Base-by-base conservation (phyloP, 1,139 yeast species). In the Geotrichum aggregatum region DNA sequence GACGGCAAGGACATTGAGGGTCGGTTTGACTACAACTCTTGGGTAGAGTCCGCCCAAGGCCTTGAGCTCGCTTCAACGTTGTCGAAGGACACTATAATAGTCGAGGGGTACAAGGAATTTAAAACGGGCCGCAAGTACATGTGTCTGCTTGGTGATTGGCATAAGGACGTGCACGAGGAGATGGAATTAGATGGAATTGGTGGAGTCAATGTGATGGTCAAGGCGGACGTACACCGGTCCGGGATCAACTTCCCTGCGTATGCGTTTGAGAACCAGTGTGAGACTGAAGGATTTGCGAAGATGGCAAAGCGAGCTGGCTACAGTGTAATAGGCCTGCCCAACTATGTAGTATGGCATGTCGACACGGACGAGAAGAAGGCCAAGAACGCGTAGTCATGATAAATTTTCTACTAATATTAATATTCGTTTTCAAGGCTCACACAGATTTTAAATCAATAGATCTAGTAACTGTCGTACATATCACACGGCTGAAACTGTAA, bases 171-270 rank as follows among this genome's bases (percentile, higher is more conserved):
- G 6, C 69, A 81, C 58, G 89, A 83, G 58, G 75, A 84, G 22
- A 71, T 87, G 36, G 87, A 83, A 56, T 69, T 88, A 53, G 96
- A 88, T 66, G 96, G 96, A 55, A 87, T 88, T 55, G 96, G 96
- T 18, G 96, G 96, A 40, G 96, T 88, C 39, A 84, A 91, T 0
- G 87, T 88, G 55, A 71, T 88, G 52, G 91, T 95, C 3, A 83
- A 82, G 65, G 95, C 95, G 0, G 79, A 78, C 58, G 80, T 85
- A 13, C 87, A 87, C 66, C 76, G 94, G 59, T 79, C 79, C 56
- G 96, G 96, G 42, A 85, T 84, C 24, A 86, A 84, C 66, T 87
- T 87, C 74, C 95, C 96, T 8, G 95, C 95, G 2, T 87, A 86
- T 64, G 83, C 96, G 2, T 87, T 87, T 66, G 79, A 83, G 67